phyloP scores from a whole-genome alignment of 2,329 filamentous ascomycete species.

The Bipolaris bicolor region DNA sequence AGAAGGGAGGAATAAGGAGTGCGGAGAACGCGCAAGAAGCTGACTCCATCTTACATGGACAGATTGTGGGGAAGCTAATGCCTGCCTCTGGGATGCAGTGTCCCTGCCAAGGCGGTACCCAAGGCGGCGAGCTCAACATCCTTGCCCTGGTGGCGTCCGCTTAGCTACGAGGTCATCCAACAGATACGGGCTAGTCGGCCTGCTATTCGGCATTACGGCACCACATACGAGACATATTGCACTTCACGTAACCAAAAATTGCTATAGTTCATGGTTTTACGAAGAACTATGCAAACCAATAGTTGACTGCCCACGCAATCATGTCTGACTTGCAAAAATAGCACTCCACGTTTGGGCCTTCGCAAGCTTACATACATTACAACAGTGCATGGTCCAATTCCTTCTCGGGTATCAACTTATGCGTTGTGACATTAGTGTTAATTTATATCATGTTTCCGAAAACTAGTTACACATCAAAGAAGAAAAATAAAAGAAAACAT shows the following conservation, averaged over 20 bases:
- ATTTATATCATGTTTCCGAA: background rate
- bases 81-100: background rate
- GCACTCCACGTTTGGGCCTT: background rate
- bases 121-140: background rate
- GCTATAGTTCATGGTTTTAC: background rate
- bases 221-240: background rate
- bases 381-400: no score
- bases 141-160: background rate
- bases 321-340: background rate
- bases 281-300: background rate
- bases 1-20: background rate
- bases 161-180: background rate
- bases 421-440: background rate
- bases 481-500: background rate
- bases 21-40: background rate
- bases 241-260: background rate
- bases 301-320: background rate
- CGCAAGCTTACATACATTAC: no score
- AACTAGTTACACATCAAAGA: background rate
- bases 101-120: background rate
- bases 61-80: background rate
- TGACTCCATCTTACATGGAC: background rate
- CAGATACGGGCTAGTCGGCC: background rate
- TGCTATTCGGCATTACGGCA: background rate
- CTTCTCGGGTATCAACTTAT: no score